phyloP scores from a whole-genome alignment of 2,329 filamentous ascomycete genomes.

The Lachnellula cervina region DNA sequence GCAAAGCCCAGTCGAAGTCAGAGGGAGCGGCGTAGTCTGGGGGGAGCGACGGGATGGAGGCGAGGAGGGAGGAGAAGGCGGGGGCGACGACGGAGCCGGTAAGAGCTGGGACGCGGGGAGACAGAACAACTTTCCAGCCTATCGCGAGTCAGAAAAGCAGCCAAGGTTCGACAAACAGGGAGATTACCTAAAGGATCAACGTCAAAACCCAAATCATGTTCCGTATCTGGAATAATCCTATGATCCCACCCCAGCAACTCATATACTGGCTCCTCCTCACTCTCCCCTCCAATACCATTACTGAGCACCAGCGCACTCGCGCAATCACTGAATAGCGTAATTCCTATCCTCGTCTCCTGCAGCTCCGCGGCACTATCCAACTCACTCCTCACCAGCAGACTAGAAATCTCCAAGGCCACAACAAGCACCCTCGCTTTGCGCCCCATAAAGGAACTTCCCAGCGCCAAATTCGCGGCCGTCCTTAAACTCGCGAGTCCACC shows the following conservation, averaged over 20 bases:
- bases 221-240: constrained; percentile 55
- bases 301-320: constrained; percentile 61
- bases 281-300: constrained; percentile 50
- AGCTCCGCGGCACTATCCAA: constrained; percentile 55
- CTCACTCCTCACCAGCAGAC: constrained; percentile 58
- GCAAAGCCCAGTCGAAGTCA: constrained; percentile 70
- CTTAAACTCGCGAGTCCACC: constrained; percentile 58
- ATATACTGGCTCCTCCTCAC: constrained; percentile 40
- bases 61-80: constrained; percentile 51
- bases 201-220: constrained; percentile 60
- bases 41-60: constrained; percentile 43
- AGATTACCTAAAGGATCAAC: constrained; percentile 53
- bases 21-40: constrained; percentile 40
- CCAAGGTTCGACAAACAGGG: not conserved
- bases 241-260: constrained; percentile 63
- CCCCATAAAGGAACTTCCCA: constrained; percentile 55
- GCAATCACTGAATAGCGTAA: constrained; percentile 65
- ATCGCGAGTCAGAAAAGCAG: not conserved
- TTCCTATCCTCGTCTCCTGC: constrained; percentile 60
- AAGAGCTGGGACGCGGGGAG: constrained; percentile 55
- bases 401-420: constrained; percentile 59
- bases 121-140: constrained; percentile 64
- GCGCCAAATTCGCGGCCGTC: constrained; percentile 61
- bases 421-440: constrained; percentile 60
- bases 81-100: constrained; percentile 47